Evolutionary conservation across 257 asterid species (phyloP), one percentile per base, ranked within the genome.

Genomic region (Gentiana macrophylla): DNA sequence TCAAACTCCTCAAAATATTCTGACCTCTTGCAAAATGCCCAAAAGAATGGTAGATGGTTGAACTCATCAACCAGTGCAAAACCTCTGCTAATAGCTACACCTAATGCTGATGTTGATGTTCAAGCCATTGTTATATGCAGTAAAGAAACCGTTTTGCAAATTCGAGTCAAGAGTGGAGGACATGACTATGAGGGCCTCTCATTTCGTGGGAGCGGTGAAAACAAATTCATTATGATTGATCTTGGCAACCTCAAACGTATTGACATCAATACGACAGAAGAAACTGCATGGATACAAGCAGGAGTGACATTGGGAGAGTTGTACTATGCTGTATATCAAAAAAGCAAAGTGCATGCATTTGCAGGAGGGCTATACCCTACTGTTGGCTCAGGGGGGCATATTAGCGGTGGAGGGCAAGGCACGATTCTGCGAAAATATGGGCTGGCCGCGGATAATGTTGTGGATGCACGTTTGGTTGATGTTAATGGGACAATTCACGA

Each of bases 141-240:
- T 46, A 12, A 34, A 43, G 34, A 43, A 6, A 2, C 48, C 3
- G 67, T 41, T n/a, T 67, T 67, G 5, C 52, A 48, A 32, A 2
- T 60, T 5, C 38, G 67, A 37, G 56, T 60, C 53, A 60, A 54
- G 4, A 67, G 72, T 4, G 67, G 72, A 2, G 72, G 72, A 0
- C 72, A 67, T 49, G 72, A 60, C 8, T 67, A 67, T 9, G 72
- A 67, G 33, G 71, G 66, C 37, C 66, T 60, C 4, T 67, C 71
- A 3, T 67, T 44, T 50, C 62, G 65, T 1, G 24, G 24, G 24
- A 24, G 1, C 24, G 0, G 52, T 0, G 8, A 13, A 5, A 34
- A 34, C 0, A 56, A 60, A 5, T 54, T 67, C 41, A 3, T 67
- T 3, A 53, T 60, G 62, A 54, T 67, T 54, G 71, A 67, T 60